Evolutionary conservation across 345 rosid genomes (phyloP), one percentile per base, ranked within the genome.

Genomic region (Acer saccharum): DNA sequence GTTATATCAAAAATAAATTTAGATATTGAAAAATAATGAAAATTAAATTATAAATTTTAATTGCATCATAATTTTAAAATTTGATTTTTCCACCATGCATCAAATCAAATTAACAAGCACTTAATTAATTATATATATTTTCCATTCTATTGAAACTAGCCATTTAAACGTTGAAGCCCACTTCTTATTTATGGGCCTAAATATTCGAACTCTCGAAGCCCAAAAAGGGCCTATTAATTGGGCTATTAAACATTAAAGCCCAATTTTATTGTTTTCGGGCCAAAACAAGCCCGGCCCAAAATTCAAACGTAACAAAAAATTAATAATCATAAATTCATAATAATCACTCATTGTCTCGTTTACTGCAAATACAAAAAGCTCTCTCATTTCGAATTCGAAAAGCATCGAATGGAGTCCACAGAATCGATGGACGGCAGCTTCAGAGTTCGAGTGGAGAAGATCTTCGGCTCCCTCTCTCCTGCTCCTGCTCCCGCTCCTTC

Each of bases 401-500:
- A 29, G 10, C 35, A 14, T 44, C 32, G 17, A 61, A 77, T 63
- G 76, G 86, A 81, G 73, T 73, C 82, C 48, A 3, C 73, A 10
- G 66, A 62, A 70, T 57, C n/a, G 0, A 82, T 86, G 84, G 90
- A 80, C 66, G 89, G 86, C 27, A 84, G 79, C 68, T 91, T 91
- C 79, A 88, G 74, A 62, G 81, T 46, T 17, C 92, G 91, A 39
- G 97, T 90, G 3, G 84, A 78, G 14, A 86, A 76, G 73, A 81
- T 83, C 62, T 93, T 91, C 79, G 94, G 92, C 44, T 88, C 95
- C 3, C 89, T 92, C 23, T 82, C 84, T 11, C 73, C 86, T 29
- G 50, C 50, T 46, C 11, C 48, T 2, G 10, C 50, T 80, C 91
- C 10, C 52, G 84, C 9, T 32, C 88, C 79, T 81, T 73, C 83